Base-by-base conservation (phyloP, 441 rosid genomes). In the Mallotus repandus region DNA sequence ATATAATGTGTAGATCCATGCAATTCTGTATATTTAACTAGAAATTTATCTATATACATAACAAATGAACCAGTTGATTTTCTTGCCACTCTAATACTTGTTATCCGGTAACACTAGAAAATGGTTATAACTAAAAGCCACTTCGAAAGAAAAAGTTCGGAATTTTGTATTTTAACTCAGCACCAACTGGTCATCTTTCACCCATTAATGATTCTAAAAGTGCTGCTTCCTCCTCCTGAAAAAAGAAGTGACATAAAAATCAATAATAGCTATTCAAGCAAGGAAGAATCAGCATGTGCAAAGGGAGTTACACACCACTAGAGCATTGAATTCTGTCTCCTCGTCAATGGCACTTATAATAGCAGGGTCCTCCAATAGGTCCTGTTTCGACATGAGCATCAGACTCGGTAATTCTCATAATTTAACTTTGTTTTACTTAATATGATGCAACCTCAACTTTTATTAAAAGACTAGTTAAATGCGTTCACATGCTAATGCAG, bases 191-290 rank as follows among this genome's bases (percentile, higher is more conserved):
- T 76, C 73, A 89, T 80, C 86, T 83, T 81, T 90, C 94, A 38
- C 97, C 95, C 70, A 87, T 77, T 81, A 92, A 73, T 18, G 97
- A 92, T 77, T 92, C 97, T 63, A 92, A 83, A 65, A 94, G 92
- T 73, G 95, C 94, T 46, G 91, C 93, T 72, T 92, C 97, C 84
- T 92, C 98, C 84, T 92, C 98, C 98, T 94, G 85, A 72, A 58
- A 45, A 59, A 80, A 68, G 15, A 79, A 68, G 15, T 52, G 64
- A 46, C 7, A 61, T 63, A 16, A 56, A 58, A 74, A 59, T 35
- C 18, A 48, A 46, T 69, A 18, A 67, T 14, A 22, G 25, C 22
- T 52, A 21, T 64, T n/a, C 22, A 43, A 38, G n/a, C 1, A 54
- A 15, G 59, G 35, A n/a, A 63, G 5, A 21, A n/a, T 38, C 21